These are phyloP conservation scores for Kwoniella sp. DNA, from an alignment of 768 basidiomycete species.

Conservation along the genomic window DNA sequence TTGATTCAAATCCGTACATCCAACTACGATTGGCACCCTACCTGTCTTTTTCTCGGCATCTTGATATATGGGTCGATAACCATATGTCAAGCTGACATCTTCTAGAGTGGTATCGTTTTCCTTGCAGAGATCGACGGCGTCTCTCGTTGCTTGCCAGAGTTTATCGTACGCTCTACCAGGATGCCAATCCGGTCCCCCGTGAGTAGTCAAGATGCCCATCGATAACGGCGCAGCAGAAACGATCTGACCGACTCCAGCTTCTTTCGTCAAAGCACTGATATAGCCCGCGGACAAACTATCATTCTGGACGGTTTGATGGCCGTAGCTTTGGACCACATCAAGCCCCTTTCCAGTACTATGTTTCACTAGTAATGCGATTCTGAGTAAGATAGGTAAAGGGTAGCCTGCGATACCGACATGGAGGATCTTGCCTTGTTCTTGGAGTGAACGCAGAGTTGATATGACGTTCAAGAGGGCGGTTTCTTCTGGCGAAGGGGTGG, in stretches of 20 bases:
- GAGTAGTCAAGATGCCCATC: constrained; percentile 53
- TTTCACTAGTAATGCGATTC: constrained; percentile 45
- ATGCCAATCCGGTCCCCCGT: constrained; percentile 53
- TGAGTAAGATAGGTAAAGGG: constrained; percentile 52
- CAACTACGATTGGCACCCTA: constrained; percentile 52
- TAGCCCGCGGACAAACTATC: constrained; percentile 40
- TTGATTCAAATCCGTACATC: constrained; percentile 50
- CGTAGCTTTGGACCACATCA: constrained; percentile 54
- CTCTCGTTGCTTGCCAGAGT: constrained; percentile 24
- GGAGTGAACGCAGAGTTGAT: constrained; percentile 35
- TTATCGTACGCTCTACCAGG: constrained; percentile 30
- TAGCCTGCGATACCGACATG: constrained; percentile 54
- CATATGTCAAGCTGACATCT: constrained; percentile 52
- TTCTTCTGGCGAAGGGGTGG: constrained; percentile 31
- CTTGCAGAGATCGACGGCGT: constrained; percentile 30
- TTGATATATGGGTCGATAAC: constrained; percentile 37
- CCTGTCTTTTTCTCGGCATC: constrained; percentile 17
- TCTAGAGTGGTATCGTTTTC: constrained; percentile 33
- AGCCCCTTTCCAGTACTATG: constrained; percentile 30
- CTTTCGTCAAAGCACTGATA: constrained; percentile 31
- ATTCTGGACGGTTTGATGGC: constrained; percentile 54
- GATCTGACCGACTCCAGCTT: constrained; percentile 40
- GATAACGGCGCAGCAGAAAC: constrained; percentile 54
- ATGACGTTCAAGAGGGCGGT: constrained; percentile 35
- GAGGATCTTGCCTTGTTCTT: constrained; percentile 47